Percentiles rank a stretch among this genome's conserved stretches.
phyloP scores from a whole-genome alignment of 139 green algal genomes.

The Diplosphaera chodatii region DNA sequence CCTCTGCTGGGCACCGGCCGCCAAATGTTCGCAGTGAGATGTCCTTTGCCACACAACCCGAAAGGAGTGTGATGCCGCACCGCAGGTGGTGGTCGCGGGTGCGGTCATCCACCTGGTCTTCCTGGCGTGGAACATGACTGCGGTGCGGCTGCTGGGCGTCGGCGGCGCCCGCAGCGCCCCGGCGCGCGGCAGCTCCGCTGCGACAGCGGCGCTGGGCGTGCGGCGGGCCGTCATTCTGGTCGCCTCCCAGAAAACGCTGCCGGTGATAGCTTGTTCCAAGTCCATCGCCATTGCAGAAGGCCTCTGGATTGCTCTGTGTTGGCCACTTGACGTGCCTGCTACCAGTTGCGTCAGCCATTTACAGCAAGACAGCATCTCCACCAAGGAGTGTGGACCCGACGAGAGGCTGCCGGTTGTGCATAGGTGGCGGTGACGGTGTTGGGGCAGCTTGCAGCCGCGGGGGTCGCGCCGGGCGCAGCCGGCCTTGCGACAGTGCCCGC shows the following conservation, averaged over 20 bases:
- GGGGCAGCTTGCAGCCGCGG: conserved; percentile 16
- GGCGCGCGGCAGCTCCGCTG: conserved; percentile 1
- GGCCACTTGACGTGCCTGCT: no score
- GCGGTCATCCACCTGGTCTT: conserved; percentile 37
- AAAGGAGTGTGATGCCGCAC: conserved; percentile 10
- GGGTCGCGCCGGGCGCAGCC: conserved; percentile 10
- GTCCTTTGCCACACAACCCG: no score
- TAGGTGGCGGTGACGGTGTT: conserved; percentile 52
- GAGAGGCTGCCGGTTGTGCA: no score
- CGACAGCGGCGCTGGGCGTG: no score
- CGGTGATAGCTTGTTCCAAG: no score
- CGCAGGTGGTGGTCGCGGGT: conserved; percentile 21
- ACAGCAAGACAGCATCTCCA: no score
- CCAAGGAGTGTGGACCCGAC: no score
- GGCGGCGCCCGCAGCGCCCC: conserved; percentile 1
- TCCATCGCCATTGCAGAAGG: no score
- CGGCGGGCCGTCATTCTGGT: conserved; percentile 42
- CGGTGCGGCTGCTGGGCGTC: conserved; percentile 7
- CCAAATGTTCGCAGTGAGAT: no score
- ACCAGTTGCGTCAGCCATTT: no score
- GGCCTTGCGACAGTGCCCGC: conserved; percentile 48
- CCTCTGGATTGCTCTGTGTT: no score
- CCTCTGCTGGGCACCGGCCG: no score
- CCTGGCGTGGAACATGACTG: conserved; percentile 36
- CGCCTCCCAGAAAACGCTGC: conserved; percentile 52